phyloP scores from a whole-genome alignment of 78 protist genomes.

The Tieghemostelium lacteum region DNA sequence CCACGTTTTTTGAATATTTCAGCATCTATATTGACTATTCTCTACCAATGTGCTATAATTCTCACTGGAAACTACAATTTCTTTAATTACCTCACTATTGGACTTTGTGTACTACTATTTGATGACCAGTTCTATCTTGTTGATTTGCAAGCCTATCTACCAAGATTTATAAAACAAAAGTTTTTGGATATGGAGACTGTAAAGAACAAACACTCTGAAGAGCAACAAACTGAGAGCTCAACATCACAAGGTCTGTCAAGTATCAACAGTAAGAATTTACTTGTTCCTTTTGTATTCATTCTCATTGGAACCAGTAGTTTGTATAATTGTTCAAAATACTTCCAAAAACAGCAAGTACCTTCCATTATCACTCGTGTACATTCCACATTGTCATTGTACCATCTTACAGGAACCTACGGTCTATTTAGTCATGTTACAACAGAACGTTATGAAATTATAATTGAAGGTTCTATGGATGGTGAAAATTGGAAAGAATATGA shows the following conservation, averaged over 20 bases:
- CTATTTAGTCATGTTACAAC: slow-evolving; percentile 84
- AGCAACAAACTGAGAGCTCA: background rate
- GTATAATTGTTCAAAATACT: slow-evolving; percentile 18
- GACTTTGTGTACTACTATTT: slow-evolving; percentile 27
- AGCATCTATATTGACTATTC: slow-evolving; percentile 31
- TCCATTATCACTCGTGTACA: slow-evolving; percentile 31
- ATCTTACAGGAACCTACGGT: slow-evolving; percentile 78
- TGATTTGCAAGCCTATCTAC: background rate
- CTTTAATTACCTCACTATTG: slow-evolving; percentile 80
- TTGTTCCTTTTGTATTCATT: slow-evolving; percentile 62
- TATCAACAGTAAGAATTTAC: slow-evolving; percentile 42
- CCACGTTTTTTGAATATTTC: slow-evolving; percentile 18
- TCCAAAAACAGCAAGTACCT: slow-evolving; percentile 37
- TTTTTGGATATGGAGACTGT: background rate
- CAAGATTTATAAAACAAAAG: background rate
- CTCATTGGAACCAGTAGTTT: slow-evolving; percentile 31
- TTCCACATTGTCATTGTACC: slow-evolving; percentile 9
- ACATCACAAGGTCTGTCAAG: slow-evolving; percentile 23
- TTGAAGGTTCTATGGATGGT: slow-evolving; percentile 78
- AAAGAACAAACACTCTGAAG: background rate
- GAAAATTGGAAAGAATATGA: slow-evolving; percentile 48
- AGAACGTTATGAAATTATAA: slow-evolving; percentile 64
- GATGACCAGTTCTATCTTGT: slow-evolving; percentile 63
- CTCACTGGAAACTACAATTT: slow-evolving; percentile 85
- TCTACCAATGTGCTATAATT: slow-evolving; percentile 19